Evolutionary conservation across 768 basidiomycete genomes (phyloP).

Genomic region (Suillus decipiens): DNA sequence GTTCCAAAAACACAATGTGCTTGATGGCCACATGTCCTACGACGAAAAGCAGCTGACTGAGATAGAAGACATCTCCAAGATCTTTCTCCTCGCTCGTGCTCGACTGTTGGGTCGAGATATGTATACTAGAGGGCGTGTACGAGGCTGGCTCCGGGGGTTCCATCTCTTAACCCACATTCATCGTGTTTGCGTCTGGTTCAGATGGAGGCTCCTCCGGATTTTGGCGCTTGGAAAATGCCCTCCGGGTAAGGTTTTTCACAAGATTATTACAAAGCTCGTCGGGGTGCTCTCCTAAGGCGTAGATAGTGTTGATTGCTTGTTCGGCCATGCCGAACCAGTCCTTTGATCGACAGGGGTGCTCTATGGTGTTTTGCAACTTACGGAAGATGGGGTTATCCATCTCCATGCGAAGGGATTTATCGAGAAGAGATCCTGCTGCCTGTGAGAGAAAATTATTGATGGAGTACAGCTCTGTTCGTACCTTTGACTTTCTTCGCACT

Average conservation of each 20-base stretch:
- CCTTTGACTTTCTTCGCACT: constrained; percentile 98
- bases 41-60: constrained; percentile 92
- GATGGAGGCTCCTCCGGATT: constrained; percentile 6
- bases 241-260: constrained; percentile 76
- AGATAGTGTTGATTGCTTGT: constrained; percentile 95
- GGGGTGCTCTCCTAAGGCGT: constrained; percentile 91
- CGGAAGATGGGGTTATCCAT: constrained; percentile 88
- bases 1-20: constrained; percentile 93
- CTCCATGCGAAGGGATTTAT: constrained; percentile 81
- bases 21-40: constrained; percentile 98
- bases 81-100: constrained; percentile 43
- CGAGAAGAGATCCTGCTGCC: constrained; percentile 73
- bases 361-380: constrained; percentile 79
- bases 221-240: constrained; percentile 57
- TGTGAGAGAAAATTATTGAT: background rate
- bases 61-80: constrained; percentile 78
- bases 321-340: constrained; percentile 99
- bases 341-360: constrained; percentile 76
- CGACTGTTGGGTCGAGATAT: constrained; percentile 12
- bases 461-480: constrained; percentile 26
- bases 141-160: constrained; percentile 31
- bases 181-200: constrained; percentile 47
- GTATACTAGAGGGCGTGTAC: constrained; percentile 17
- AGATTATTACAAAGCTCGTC: constrained; percentile 79
- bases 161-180: constrained; percentile 56